Base-by-base conservation (phyloP, 495 filamentous ascomycete species). In the Trichoderma gamsii region DNA sequence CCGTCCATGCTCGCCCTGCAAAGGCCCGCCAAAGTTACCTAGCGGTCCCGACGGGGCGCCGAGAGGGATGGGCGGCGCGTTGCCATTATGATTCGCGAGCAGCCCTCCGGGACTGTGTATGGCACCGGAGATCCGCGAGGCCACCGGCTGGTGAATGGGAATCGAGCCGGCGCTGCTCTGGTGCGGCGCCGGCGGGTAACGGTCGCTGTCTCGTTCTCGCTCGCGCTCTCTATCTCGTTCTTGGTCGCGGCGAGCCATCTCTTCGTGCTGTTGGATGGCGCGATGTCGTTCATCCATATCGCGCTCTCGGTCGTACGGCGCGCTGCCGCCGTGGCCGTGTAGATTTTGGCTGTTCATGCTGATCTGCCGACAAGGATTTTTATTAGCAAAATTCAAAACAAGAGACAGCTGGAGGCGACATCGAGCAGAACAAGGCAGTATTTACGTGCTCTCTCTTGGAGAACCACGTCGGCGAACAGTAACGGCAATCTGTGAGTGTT, bases 31-130 rank as follows among this genome's bases (percentile, higher is more conserved):
- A 75, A 93, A 96, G 23, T 88, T 84, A 21, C 80, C 85, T 32
- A 88, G 86, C 1, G 87, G 87, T 59, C 80, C 88, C 13, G 89
- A 72, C 0, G 80, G 86, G 41, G 87, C 85, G 69, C 90, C 89
- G 59, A 92, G 81, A 21, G 86, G 82, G 27, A 85, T 84, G 68
- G 85, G 84, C 25, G 81, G 79, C n/a, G 81, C 75, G 64, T 80
- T 79, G 41, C 88, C 87, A 69, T 66, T 66, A 29, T 91, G 84
- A 70, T 89, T 92, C 1, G 90, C 89, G 41, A 96, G 85, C 12
- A 97, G 82, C 15, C 93, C 93, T 73, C 92, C 91, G 15, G 93
- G 93, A 46, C 91, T 92, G 73, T 95, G 92, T 65, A 96, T 93
- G 44, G 88, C 87, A 66, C 87, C 89, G 9, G 91, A 81, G 18